Evolutionary conservation across 495 filamentous ascomycete genomes (phyloP), one percentile per base, ranked within the genome.

Genomic region (Hypoxylon perforatum): DNA sequence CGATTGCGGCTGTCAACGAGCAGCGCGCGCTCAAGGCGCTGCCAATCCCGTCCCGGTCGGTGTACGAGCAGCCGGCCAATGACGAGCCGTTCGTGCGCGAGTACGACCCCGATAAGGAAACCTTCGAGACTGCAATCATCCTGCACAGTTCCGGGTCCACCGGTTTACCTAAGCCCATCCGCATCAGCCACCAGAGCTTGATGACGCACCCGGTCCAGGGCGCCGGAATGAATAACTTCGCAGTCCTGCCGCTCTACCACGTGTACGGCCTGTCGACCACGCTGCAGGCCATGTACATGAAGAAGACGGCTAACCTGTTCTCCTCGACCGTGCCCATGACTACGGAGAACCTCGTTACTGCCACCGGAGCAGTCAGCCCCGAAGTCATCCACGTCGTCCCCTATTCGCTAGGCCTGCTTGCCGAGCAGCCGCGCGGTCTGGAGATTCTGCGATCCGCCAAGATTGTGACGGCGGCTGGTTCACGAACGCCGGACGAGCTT

Each of bases 131-230:
- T 67, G 75, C 64, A 2, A 50, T 83, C 28, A 86, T 86, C 12
- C 71, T 85, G 38, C 85, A 87, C 62, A 83, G 81, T 36, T 85
- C 80, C 15, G 82, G 83, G 3, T 84, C 83, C 7, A 84, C 82
- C 33, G 78, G 81, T 12, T 54, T 83, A 7, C 80, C 82, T 4
- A 84, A 83, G 64, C 80, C 82, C 23, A 83, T 87, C 21, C 86
- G 87, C 85, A 86, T 87, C 18, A 74, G 83, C n/a, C 85, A 88
- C 66, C 80, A 82, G 38, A 88, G 88, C 69, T 81, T 88, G 12
- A 87, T 89, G n/a, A 85, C 85, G 1, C 86, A 88, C 71, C 86
- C 81, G 60, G 76, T 88, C 30, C 87, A 88, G 68, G 70, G 67
- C 68, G 42, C 73, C 70, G 1, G 71, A 69, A 10, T 82, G 18